Evolutionary conservation across 2,329 filamentous ascomycete genomes (phyloP), one percentile per base, ranked within the genome.

Genomic region (Leptodontidium sp.): DNA sequence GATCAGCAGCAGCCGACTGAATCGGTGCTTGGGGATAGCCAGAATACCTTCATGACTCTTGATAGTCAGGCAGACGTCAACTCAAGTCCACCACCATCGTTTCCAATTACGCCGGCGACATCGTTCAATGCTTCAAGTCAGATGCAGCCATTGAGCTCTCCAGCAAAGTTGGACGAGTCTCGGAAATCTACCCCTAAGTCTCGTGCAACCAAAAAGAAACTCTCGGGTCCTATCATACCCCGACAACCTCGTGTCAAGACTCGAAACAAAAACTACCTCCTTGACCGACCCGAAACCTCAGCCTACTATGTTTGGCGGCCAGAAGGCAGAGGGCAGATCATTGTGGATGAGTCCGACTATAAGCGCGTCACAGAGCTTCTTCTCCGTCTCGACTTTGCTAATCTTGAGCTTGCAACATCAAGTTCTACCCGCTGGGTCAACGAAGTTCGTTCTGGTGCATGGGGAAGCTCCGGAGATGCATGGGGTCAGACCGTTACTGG

Each of bases 351-450:
- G 26, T 81, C 83, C 32, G 84, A 86, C 61, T 94, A 93, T 79
- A 88, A 89, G 71, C 87, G 91, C 12, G 87, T 89, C 9, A 84
- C 88, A 24, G 91, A 93, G 73, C 80, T 93, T 11, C 82, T 96
- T 0, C 84, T 94, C 5, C 88, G 91, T 68, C 86, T 94, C 0
- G 91, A 94, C 78, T 96, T 96, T 78, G 84, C 88, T 0, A 90
- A 86, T 9, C 79, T 89, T 3, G 86, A 87, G 12, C 86, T 90
- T 59, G 89, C 91, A 0, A 82, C 81, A 1, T 83, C 84, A 40
- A 93, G 91, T 75, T 93, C 92, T 2, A 81, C 80, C 63, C 87
- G 91, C 64, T 96, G 92, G 92, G 84, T 89, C 53, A 84, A 84
- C 15, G 91, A 95, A 75, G 88, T 91, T 0, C 86, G 85, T 17